Percentiles rank a stretch among this genome's conserved stretches.
These are phyloP conservation scores for Apiospora arundinis DNA, from an alignment of 2,329 filamentous ascomycete genomes.

Conservation along the genomic window DNA sequence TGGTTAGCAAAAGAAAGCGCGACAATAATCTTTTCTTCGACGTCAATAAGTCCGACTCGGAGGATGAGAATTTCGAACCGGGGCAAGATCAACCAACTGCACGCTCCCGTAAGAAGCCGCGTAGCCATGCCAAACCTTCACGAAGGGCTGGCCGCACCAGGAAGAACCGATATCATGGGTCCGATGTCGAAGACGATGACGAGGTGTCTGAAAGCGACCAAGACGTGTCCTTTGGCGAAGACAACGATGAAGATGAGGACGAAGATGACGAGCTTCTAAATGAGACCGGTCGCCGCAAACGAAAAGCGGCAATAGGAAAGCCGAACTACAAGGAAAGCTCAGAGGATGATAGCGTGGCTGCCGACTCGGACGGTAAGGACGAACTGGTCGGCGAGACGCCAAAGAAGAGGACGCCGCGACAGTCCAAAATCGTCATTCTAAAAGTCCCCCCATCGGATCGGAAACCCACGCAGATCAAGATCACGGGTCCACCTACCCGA, in stretches of 20 bases:
- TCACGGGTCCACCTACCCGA: constrained; percentile 42
- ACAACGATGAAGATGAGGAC: constrained; percentile 43
- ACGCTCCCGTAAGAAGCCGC: constrained; percentile 47
- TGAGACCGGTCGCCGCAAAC: constrained; percentile 50
- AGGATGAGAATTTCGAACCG: constrained; percentile 71
- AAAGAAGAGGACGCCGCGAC: constrained; percentile 37
- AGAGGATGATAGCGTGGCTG: constrained; percentile 45
- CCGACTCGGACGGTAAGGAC: constrained; percentile 41
- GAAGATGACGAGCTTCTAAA: constrained; percentile 45
- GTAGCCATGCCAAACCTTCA: constrained; percentile 42
- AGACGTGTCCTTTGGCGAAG: constrained; percentile 54
- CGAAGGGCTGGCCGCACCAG: constrained; percentile 35
- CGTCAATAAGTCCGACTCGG: constrained; percentile 69
- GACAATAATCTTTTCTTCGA: constrained; percentile 61
- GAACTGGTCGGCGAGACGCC: constrained; percentile 42
- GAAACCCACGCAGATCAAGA: constrained; percentile 31
- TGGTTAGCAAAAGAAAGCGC: constrained; percentile 64
- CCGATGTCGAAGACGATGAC: constrained; percentile 68
- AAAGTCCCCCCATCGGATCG: constrained; percentile 40
- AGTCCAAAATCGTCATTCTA: constrained; percentile 52
- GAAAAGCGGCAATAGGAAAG: constrained; percentile 51
- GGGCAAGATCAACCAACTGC: constrained; percentile 43
- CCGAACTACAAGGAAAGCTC: constrained; percentile 55
- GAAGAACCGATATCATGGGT: constrained; percentile 57
- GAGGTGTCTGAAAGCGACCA: constrained; percentile 60